Conservation (phyloP, 495 filamentous ascomycete genomes). For the Podospora conica region DNA sequence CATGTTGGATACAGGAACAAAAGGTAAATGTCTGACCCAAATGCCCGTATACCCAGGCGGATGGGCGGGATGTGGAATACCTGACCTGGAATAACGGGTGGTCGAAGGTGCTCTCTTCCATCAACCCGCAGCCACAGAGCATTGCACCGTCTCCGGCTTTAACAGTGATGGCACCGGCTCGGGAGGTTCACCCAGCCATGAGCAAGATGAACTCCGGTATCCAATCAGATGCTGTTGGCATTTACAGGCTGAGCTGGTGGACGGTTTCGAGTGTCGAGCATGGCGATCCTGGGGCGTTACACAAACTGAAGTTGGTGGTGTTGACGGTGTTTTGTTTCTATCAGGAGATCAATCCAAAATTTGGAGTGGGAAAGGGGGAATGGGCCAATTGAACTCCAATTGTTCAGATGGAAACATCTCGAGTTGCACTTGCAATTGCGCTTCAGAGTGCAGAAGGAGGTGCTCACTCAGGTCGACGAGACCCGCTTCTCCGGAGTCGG, state of each 20-base stretch:
- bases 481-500: constrained; percentile 1
- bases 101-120: neutral
- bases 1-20: neutral
- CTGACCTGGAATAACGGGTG: neutral
- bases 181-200: neutral
- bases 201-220: neutral
- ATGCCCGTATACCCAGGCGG: neutral
- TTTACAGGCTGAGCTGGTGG: neutral
- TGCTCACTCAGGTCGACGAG: neutral
- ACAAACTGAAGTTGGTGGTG: neutral
- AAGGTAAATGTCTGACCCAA: neutral
- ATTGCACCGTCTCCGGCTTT: neutral
- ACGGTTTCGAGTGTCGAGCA: neutral
- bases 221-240: neutral
- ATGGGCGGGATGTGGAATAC: neutral
- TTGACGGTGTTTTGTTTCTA: neutral
- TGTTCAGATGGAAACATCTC: neutral
- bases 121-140: neutral
- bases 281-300: neutral
- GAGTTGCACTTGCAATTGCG: neutral
- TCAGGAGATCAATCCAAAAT: neutral
- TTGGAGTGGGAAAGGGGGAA: neutral
- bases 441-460: neutral
- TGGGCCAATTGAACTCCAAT: too few species aligned
- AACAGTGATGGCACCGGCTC: neutral